phyloP scores from a whole-genome alignment of 192 early-diverging fungal species.

The Podila minutissima region DNA sequence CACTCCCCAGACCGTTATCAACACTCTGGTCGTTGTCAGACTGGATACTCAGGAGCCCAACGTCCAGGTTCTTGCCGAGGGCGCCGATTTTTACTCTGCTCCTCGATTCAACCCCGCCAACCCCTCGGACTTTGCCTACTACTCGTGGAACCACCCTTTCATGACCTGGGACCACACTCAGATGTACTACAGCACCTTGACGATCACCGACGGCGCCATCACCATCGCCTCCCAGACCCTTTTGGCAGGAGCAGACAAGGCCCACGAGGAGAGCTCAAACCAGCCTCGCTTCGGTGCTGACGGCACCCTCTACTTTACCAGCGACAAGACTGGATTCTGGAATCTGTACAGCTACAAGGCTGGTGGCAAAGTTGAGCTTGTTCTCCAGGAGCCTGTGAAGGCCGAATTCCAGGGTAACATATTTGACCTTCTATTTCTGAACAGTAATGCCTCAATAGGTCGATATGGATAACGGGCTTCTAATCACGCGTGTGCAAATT shows the following conservation, averaged over 20 bases:
- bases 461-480: background rate
- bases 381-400: constrained; percentile 56
- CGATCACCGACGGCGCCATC: constrained; percentile 16
- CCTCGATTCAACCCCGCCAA: constrained; percentile 64
- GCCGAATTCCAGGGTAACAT: constrained; percentile 70
- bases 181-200: constrained; percentile 58
- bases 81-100: constrained; percentile 73
- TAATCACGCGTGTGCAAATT: constrained; percentile 19
- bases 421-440: background rate
- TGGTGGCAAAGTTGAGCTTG: constrained; percentile 33
- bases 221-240: constrained; percentile 29
- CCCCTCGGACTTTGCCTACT: constrained; percentile 64
- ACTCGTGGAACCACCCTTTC: constrained; percentile 77
- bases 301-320: constrained; percentile 69
- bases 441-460: constrained; percentile 54
- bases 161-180: constrained; percentile 85
- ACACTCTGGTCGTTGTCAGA: constrained; percentile 65
- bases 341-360: constrained; percentile 67
- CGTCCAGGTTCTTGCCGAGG: constrained; percentile 61
- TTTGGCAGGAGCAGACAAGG: constrained; percentile 36
- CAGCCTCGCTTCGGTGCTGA: constrained; percentile 71
- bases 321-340: constrained; percentile 79
- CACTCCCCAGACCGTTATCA: constrained; percentile 62
- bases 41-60: constrained; percentile 39
- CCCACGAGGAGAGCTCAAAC: constrained; percentile 49